Evolutionary conservation across 768 basidiomycete species (phyloP), one percentile per base, ranked within the genome.

Genomic region (Cubamyces lactineus): DNA sequence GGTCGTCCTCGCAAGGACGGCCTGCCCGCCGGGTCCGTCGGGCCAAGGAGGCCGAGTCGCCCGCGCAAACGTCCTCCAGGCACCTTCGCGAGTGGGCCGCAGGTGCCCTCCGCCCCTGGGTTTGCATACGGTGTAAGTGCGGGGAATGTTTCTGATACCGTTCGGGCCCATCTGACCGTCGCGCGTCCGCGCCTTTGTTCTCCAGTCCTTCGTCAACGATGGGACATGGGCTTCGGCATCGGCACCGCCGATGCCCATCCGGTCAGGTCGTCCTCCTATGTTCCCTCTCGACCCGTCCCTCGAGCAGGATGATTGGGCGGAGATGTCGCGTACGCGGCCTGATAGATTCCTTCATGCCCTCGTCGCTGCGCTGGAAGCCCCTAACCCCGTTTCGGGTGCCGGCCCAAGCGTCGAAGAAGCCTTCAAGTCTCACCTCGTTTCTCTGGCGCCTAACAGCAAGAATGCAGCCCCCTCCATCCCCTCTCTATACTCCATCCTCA

Each of bases 1-100:
- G 91, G 91, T 1, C 80, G 91, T 15, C 91, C 91, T 2, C 76
- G 91, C 67, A 91, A 92, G 73, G 91, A 92, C 66, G 91, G 91
- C 0, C 81, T 90, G 40, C 91, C 91, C 42, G 87, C 91, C 30
- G 91, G 91, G 13, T 87, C 88, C 11, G 84, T 88, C 19, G 74
- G 80, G 34, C 73, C 78, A 21, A 71, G 82, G n/a, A 70, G 79
- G 5, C 63, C 77, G 41, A 69, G 67, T 30, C 77, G 82, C 24
- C 75, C 78, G 15, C 70, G 78, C 51, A 80, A 81, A 63, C 71
- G 71, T 26, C 74, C 70, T 26, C 78, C 69, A 53, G 75, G 72
- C 63, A 74, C 64, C 19, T 75, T 73, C 49, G 72, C 73, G 5
- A 61, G 64, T 4, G 66, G 55, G 12, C 13, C 64, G 8, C 63